These are phyloP conservation scores for Noccaea bulbosa DNA, from an alignment of 345 rosid genomes.

Conservation along the genomic window DNA sequence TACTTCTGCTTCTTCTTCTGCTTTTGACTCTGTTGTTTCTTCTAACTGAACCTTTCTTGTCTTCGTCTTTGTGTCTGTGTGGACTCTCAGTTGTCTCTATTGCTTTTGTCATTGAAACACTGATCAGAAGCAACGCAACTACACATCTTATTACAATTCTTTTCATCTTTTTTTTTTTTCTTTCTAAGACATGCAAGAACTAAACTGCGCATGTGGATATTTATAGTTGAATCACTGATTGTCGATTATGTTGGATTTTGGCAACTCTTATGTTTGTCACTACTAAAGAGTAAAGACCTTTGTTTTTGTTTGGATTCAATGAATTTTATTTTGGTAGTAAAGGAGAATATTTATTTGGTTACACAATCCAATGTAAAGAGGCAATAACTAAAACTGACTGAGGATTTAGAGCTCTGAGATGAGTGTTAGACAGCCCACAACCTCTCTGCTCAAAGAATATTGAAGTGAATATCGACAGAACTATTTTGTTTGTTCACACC, in stretches of 20 bases:
- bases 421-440: slow-evolving; percentile 37
- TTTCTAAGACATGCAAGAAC: slow-evolving; percentile 30
- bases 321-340: too few relatives aligned
- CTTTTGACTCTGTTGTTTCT: slow-evolving; percentile 24
- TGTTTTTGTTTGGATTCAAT: slow-evolving; percentile 23
- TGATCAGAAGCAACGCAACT: slow-evolving; percentile 35
- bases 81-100: slow-evolving; percentile 27
- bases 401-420: slow-evolving; percentile 31
- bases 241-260: not conserved
- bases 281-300: not conserved
- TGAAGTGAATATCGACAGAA: slow-evolving; percentile 42
- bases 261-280: slow-evolving; percentile 24
- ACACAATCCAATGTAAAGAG: slow-evolving; percentile 41
- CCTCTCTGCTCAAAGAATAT: slow-evolving; percentile 20
- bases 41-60: slow-evolving; percentile 16
- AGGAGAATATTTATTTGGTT: slow-evolving; percentile 43
- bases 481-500: slow-evolving; percentile 16
- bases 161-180: slow-evolving; percentile 9
- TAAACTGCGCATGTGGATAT: not conserved
- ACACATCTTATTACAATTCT: slow-evolving; percentile 24
- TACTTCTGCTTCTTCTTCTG: slow-evolving; percentile 32
- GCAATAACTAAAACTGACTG: slow-evolving; percentile 42
- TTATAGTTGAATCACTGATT: slow-evolving; percentile 29
- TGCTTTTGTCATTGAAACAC: slow-evolving; percentile 30
- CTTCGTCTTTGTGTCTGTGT: slow-evolving; percentile 27